A percentile compares a stretch with the other conserved stretches of the same genome.
Evolutionary conservation across 2,329 filamentous ascomycete genomes (phyloP).

Genomic region (Blumeria hordei): DNA sequence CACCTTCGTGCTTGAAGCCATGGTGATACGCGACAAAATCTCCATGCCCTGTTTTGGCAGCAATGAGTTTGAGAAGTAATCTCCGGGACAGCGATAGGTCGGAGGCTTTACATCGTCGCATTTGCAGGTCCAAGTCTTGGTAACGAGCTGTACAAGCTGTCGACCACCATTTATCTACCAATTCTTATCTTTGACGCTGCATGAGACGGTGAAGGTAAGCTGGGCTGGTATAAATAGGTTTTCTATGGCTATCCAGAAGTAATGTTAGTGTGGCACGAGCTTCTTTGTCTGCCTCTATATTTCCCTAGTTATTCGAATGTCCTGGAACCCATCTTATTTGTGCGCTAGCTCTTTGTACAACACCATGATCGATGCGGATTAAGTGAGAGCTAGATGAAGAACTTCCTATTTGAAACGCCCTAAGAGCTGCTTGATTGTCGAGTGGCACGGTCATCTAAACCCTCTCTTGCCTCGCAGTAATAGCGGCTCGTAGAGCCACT

Average conservation of each 20-base stretch:
- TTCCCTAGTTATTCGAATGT: not conserved
- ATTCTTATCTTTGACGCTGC: not conserved
- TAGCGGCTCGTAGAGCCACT: not conserved
- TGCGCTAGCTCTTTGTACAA: not conserved
- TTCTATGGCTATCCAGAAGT: not conserved
- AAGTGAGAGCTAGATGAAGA: not conserved
- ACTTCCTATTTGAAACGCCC: not conserved
- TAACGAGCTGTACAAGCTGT: not conserved
- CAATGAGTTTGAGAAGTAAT: not conserved
- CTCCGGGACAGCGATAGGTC: not conserved
- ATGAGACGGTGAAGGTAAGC: not conserved
- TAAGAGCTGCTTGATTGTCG: not conserved
- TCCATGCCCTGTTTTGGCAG: not conserved
- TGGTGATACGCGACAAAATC: not conserved
- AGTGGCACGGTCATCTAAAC: not conserved
- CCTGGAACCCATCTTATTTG: not conserved
- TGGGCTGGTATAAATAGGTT: not conserved
- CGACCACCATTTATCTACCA: not conserved
- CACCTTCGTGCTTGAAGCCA: not conserved
- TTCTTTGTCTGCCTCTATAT: not conserved
- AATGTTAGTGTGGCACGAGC: not conserved
- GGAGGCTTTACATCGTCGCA: not conserved
- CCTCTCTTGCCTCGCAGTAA: not conserved
- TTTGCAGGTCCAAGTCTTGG: not conserved
- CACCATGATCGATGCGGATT: not conserved